Evolutionary conservation across 2,329 filamentous ascomycete genomes (phyloP).

Genomic region (Ophidiomyces ophidiicola): DNA sequence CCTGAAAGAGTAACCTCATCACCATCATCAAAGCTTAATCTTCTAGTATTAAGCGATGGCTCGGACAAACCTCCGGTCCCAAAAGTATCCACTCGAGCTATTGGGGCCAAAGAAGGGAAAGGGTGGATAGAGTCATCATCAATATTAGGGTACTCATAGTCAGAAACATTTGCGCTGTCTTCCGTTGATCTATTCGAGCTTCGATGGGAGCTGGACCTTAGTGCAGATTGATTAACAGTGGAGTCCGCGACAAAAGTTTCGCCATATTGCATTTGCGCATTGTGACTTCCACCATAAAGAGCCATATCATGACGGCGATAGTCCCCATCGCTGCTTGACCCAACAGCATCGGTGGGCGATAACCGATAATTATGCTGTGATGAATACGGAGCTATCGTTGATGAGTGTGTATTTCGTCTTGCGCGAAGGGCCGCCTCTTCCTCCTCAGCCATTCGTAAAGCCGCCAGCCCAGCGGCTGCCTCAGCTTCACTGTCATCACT

Average conservation of each 20-base stretch:
- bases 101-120: conserved; percentile 43
- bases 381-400: conserved; percentile 35
- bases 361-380: conserved; percentile 28
- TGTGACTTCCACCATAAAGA: conserved; percentile 60
- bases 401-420: conserved; percentile 45
- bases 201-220: conserved; percentile 11
- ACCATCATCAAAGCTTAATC: conserved; percentile 83
- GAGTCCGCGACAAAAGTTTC: conserved; percentile 26
- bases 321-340: conserved; percentile 57
- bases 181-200: conserved; percentile 15
- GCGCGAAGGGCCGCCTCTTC: conserved; percentile 54
- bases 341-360: conserved; percentile 11
- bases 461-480: conserved; percentile 68
- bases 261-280: conserved; percentile 49
- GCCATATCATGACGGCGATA: conserved; percentile 60
- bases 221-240: conserved; percentile 5
- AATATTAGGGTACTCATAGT: conserved; percentile 27
- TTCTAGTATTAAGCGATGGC: conserved; percentile 50
- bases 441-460: conserved; percentile 72
- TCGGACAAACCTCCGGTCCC: conserved; percentile 81
- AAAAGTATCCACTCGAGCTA: conserved; percentile 69
- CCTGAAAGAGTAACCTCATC: conserved; percentile 59
- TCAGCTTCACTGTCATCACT: conserved; percentile 78
- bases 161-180: conserved; percentile 20
- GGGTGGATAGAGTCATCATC: conserved; percentile 46